phyloP scores from a whole-genome alignment of 768 basidiomycete genomes.

The Boletus eberwhitei region DNA sequence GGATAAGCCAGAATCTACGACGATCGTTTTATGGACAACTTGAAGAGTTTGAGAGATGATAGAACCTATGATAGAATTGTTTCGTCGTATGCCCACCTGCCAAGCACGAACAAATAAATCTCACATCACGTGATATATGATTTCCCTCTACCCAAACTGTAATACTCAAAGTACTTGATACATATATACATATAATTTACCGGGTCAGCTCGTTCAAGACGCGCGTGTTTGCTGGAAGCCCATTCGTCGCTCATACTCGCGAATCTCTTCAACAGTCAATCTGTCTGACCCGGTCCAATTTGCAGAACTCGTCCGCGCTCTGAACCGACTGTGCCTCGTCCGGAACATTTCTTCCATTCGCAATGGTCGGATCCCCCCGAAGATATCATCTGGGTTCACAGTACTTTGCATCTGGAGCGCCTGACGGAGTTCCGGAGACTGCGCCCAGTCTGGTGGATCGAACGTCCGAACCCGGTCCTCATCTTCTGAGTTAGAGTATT shows the following conservation, averaged over 20 bases:
- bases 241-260: slow-evolving; percentile 88
- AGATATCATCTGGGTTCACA: slow-evolving; percentile 89
- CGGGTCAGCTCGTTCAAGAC: slow-evolving; percentile 10
- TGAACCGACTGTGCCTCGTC: slow-evolving; percentile 71
- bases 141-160: not conserved
- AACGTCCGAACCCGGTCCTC: slow-evolving; percentile 74
- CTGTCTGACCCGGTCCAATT: slow-evolving; percentile 96
- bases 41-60: slow-evolving; percentile 25
- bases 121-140: slow-evolving; percentile 14
- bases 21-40: slow-evolving; percentile 34
- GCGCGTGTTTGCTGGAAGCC: slow-evolving; percentile 53
- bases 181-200: slow-evolving; percentile 12
- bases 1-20: slow-evolving; percentile 25
- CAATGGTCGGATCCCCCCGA: slow-evolving; percentile 82
- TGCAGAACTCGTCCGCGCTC: slow-evolving; percentile 88
- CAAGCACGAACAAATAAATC: slow-evolving; percentile 25
- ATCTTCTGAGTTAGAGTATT: slow-evolving; percentile 95
- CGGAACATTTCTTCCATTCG: slow-evolving; percentile 94
- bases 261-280: slow-evolving; percentile 78
- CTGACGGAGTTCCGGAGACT: slow-evolving; percentile 79
- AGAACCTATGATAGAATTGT: slow-evolving; percentile 22
- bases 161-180: not conserved
- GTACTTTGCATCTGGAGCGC: slow-evolving; percentile 79
- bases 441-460: slow-evolving; percentile 84
- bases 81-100: slow-evolving; percentile 14